A percentile compares a stretch with the other conserved stretches of the same genome.
These are phyloP conservation scores for Aureobasidium subglaciale DNA, from an alignment of 2,329 filamentous ascomycete species.

Conservation along the genomic window DNA sequence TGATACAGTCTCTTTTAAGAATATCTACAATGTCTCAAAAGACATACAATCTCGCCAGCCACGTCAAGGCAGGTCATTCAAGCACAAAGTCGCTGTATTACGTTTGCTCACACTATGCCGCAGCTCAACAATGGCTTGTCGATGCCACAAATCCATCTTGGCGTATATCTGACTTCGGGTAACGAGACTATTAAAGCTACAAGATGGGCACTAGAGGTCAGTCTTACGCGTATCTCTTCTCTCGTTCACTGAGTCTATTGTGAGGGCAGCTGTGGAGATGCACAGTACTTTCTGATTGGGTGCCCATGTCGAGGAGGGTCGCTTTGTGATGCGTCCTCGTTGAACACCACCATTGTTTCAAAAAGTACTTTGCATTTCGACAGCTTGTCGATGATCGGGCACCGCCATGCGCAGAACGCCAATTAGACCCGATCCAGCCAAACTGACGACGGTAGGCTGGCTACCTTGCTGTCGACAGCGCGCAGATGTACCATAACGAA, in stretches of 20 bases:
- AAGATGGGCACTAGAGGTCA: conserved; percentile 46
- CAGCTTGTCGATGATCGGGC: too few species aligned
- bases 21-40: conserved; percentile 26
- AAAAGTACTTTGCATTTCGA: too few species aligned
- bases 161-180: conserved; percentile 64
- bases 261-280: too few species aligned
- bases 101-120: conserved; percentile 21
- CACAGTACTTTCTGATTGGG: too few species aligned
- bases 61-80: conserved; percentile 30
- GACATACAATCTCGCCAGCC: conserved; percentile 37
- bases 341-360: too few species aligned
- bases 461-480: conserved; percentile 50
- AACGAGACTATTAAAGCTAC: conserved; percentile 54
- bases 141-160: conserved; percentile 67
- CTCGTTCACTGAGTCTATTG: too few species aligned
- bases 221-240: too few species aligned
- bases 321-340: too few species aligned
- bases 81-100: conserved; percentile 20
- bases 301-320: too few species aligned
- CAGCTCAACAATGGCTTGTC: conserved; percentile 57
- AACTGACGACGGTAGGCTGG: conserved; percentile 32
- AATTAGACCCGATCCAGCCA: too few species aligned
- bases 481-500: conserved; percentile 67
- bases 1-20: too few species aligned
- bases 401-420: too few species aligned